Conservation (phyloP, 805 yeast species). For the Dipodascopsis tothii region DNA sequence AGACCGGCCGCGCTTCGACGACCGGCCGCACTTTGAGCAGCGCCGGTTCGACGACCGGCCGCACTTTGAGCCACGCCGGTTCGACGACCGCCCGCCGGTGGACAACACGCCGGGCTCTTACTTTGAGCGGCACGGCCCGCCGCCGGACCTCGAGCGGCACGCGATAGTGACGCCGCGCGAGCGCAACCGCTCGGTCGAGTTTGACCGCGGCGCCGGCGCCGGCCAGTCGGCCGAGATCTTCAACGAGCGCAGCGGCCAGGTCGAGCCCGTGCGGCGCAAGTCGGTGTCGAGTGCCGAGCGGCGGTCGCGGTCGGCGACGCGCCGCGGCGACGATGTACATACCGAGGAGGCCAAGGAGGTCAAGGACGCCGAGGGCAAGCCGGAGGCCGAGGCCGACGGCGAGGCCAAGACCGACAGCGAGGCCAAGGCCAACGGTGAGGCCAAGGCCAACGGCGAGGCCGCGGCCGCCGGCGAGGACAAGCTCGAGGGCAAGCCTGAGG, state of each 20-base stretch:
- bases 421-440: neutral
- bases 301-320: neutral
- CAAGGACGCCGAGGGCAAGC: neutral
- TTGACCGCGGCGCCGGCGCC: slow-evolving; percentile 18
- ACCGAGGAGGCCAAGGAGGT: neutral
- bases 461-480: neutral
- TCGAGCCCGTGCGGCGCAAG: slow-evolving; percentile 19
- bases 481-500: neutral
- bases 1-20: too few species aligned
- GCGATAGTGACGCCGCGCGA: slow-evolving; percentile 18
- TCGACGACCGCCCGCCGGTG: too few species aligned
- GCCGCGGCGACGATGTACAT: neutral
- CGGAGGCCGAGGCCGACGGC: neutral
- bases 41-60: too few species aligned
- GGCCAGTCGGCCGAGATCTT: slow-evolving; percentile 12
- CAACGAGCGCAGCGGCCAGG: slow-evolving; percentile 19
- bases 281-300: slow-evolving; percentile 7
- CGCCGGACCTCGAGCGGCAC: neutral
- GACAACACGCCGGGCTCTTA: neutral
- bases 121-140: neutral
- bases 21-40: neutral
- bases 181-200: slow-evolving; percentile 11
- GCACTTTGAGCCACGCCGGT: neutral
- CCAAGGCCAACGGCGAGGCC: neutral
- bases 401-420: neutral